Percentiles rank a stretch among this genome's conserved stretches.
These are phyloP conservation scores for Hypoxylon rubiginosum DNA, from an alignment of 2,329 filamentous ascomycete genomes.

Conservation along the genomic window DNA sequence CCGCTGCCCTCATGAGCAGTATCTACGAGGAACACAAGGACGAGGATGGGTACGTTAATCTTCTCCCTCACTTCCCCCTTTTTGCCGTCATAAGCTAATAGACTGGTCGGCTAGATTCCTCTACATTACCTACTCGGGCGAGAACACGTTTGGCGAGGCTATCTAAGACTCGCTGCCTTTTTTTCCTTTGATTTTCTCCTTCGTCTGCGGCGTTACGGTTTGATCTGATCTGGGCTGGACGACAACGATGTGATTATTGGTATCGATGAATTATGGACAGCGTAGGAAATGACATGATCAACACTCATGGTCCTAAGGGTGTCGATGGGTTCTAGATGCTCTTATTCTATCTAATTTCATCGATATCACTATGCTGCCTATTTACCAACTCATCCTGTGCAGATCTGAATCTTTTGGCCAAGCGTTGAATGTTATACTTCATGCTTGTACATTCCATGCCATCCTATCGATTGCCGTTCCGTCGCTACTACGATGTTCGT, in stretches of 20 bases:
- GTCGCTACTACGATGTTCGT: background rate
- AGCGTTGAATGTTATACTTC: background rate
- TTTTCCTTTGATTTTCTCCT: conserved; percentile 19
- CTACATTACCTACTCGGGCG: conserved; percentile 99
- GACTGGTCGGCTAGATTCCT: conserved; percentile 75
- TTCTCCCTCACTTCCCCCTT: conserved; percentile 14
- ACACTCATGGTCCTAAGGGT: conserved; percentile 16
- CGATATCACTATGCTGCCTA: conserved; percentile 34
- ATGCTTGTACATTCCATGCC: background rate
- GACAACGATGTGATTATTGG: conserved; percentile 44
- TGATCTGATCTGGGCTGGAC: conserved; percentile 42
- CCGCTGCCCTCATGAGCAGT: conserved; percentile 97
- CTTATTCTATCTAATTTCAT: conserved; percentile 29
- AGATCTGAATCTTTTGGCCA: background rate
- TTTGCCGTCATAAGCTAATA: conserved; percentile 28
- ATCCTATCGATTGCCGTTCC: background rate
- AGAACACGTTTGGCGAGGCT: conserved; percentile 92
- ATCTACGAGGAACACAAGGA: conserved; percentile 99
- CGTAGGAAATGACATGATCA: conserved; percentile 29
- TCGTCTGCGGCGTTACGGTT: conserved; percentile 45
- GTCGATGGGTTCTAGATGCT: conserved; percentile 35
- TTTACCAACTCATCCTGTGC: conserved; percentile 1
- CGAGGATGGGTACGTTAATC: conserved; percentile 71
- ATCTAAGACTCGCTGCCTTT: conserved; percentile 49
- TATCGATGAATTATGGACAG: conserved; percentile 36